Evolutionary conservation across 306 rosid species (phyloP).

Genomic region (Quercus mongolica): DNA sequence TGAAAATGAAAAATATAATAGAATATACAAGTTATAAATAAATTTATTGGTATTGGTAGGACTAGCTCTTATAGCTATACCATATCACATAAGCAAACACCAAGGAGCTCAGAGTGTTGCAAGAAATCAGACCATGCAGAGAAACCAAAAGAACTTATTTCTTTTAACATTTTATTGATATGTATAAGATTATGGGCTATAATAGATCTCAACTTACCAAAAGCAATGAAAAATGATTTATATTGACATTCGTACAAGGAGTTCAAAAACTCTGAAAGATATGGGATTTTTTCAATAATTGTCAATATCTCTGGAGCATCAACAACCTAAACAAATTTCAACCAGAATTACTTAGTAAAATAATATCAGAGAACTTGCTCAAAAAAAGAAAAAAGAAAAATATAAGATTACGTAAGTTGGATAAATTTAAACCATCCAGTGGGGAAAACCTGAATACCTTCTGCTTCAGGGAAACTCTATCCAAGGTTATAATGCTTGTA

Average conservation of each 20-base stretch:
- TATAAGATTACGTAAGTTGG: not conserved
- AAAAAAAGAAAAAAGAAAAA: too few species aligned
- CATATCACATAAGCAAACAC: not conserved
- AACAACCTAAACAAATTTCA: slow-evolving; percentile 56
- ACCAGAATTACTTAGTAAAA: not conserved
- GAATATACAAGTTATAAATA: not conserved
- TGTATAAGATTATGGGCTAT: not conserved
- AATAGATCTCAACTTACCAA: slow-evolving; percentile 57
- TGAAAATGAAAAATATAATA: slow-evolving; percentile 26
- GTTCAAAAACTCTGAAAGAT: slow-evolving; percentile 79
- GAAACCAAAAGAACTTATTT: not conserved
- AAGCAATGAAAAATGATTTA: slow-evolving; percentile 87
- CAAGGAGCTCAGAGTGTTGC: not conserved
- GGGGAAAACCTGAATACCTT: slow-evolving; percentile 48
- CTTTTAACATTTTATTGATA: not conserved
- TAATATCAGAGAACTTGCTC: not conserved
- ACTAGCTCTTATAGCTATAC: not conserved
- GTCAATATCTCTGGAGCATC: slow-evolving; percentile 97
- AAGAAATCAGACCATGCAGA: not conserved
- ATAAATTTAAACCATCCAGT: not conserved
- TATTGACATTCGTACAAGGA: slow-evolving; percentile 79
- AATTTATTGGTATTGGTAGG: not conserved
- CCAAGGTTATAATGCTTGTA: slow-evolving; percentile 92
- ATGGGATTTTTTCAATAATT: slow-evolving; percentile 85
- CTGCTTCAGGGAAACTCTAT: slow-evolving; percentile 90